phyloP scores from a whole-genome alignment of 306 rosid genomes.

The Cicer arietinum region DNA sequence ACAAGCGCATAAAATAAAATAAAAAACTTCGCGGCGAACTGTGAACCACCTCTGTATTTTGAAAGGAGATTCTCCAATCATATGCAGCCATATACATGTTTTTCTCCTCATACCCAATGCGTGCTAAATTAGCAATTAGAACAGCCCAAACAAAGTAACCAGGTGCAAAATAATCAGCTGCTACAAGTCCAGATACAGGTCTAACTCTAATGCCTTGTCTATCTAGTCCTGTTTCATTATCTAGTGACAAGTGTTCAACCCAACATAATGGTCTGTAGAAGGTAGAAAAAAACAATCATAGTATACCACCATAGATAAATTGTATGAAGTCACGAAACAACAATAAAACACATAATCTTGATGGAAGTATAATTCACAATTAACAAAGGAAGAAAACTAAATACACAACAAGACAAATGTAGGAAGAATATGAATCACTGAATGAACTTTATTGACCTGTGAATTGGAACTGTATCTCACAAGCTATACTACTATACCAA shows the following conservation, averaged over 20 bases:
- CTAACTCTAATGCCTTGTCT: conserved; percentile 74
- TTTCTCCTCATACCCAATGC: conserved; percentile 89
- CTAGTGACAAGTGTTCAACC: conserved; percentile 87
- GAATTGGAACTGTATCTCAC: conserved; percentile 7
- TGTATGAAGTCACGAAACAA: not conserved
- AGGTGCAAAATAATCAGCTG: conserved; percentile 94
- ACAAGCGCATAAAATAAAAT: conserved; percentile 1
- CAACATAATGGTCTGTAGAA: conserved; percentile 77
- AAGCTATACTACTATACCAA: conserved; percentile 21
- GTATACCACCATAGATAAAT: conserved; percentile 28
- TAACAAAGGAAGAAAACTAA: conserved; percentile 10
- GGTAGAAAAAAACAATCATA: conserved; percentile 35
- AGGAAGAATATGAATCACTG: not conserved
- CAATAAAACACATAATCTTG: conserved; percentile 25
- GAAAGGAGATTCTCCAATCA: conserved; percentile 89
- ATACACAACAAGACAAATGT: not conserved
- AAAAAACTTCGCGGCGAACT: conserved; percentile 23
- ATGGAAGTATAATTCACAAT: conserved; percentile 13
- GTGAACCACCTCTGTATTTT: conserved; percentile 78
- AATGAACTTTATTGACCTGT: not conserved
- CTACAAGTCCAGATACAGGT: conserved; percentile 93
- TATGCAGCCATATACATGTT: conserved; percentile 92
- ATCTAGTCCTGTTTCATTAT: conserved; percentile 87
- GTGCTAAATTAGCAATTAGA: conserved; percentile 88
- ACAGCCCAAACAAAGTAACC: conserved; percentile 96